A percentile compares a stretch with the other conserved stretches of the same genome.
These are phyloP conservation scores for Gonapodya prolifera DNA, from an alignment of 192 early-diverging fungal genomes.

Conservation along the genomic window DNA sequence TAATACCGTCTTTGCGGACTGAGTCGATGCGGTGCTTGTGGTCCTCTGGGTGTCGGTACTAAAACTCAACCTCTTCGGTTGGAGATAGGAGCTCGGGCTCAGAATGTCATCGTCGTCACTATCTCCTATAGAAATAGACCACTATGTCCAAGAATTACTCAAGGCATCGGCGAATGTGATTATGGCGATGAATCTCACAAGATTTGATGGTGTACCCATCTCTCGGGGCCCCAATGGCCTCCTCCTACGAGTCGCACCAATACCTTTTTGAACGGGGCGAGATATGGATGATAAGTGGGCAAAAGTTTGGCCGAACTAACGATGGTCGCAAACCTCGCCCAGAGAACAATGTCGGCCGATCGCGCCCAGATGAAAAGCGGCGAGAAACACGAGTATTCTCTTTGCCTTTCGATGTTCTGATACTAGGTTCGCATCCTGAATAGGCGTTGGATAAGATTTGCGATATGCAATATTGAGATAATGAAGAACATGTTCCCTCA, in stretches of 20 bases:
- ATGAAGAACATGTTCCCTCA: too few relatives aligned
- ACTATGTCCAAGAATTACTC: too few relatives aligned
- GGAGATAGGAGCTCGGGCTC: background rate
- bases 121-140: background rate
- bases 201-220: background rate
- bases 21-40: too few relatives aligned
- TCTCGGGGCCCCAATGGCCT: background rate
- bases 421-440: too few relatives aligned
- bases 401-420: too few relatives aligned
- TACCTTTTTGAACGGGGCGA: too few relatives aligned
- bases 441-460: too few relatives aligned
- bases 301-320: background rate
- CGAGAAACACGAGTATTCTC: background rate
- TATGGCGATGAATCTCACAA: background rate
- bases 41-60: background rate
- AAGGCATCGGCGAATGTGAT: too few relatives aligned
- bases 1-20: too few relatives aligned
- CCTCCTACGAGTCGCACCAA: background rate
- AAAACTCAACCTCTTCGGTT: background rate
- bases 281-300: background rate
- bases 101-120: background rate
- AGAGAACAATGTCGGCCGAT: background rate
- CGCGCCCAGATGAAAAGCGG: background rate
- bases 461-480: too few relatives aligned
- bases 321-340: background rate